Conservation (phyloP, 1,139 yeast genomes). For the Torulaspora pretoriensis region DNA sequence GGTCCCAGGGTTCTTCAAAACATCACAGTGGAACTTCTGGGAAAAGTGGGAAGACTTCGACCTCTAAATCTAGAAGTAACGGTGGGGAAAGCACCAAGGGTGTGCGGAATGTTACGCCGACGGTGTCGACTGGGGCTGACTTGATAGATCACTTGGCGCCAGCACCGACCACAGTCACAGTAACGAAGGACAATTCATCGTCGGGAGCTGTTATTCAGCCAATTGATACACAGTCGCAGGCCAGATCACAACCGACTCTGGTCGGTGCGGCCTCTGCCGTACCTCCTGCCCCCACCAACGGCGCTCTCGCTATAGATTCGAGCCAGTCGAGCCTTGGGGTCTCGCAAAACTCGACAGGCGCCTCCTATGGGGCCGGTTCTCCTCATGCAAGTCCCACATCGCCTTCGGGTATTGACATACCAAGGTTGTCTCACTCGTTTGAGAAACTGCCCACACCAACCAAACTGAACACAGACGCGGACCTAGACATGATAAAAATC, state of each 20-base stretch:
- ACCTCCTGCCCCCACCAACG: slow-evolving; percentile 21
- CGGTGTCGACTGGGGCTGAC: slow-evolving; percentile 1
- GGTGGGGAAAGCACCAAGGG: slow-evolving; percentile 2
- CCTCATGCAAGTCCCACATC: slow-evolving; percentile 18
- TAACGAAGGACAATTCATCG: slow-evolving; percentile 10
- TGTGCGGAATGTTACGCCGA: slow-evolving; percentile 15
- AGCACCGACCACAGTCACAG: slow-evolving; percentile 12
- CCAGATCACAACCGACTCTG: slow-evolving; percentile 26
- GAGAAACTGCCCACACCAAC: slow-evolving; percentile 45
- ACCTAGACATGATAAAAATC: slow-evolving; percentile 57
- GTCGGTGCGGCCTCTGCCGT: slow-evolving; percentile 28
- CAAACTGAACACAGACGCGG: slow-evolving; percentile 42
- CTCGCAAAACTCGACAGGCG: slow-evolving; percentile 10
- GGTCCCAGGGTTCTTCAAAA: slow-evolving; percentile 3
- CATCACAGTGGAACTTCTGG: slow-evolving; percentile 7
- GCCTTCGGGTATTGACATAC: slow-evolving; percentile 39
- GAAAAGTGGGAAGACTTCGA: slow-evolving; percentile 7
- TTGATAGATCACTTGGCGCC: slow-evolving; percentile 4
- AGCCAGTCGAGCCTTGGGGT: slow-evolving; percentile 17
- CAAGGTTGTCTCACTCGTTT: slow-evolving; percentile 44
- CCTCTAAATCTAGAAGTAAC: slow-evolving; percentile 17
- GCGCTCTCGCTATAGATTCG: slow-evolving; percentile 7
- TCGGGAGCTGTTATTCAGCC: not conserved
- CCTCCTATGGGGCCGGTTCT: slow-evolving; percentile 5
- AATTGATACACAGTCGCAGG: slow-evolving; percentile 1